Base-by-base conservation (phyloP, 768 basidiomycete species). In the Hygrophorus russula region DNA sequence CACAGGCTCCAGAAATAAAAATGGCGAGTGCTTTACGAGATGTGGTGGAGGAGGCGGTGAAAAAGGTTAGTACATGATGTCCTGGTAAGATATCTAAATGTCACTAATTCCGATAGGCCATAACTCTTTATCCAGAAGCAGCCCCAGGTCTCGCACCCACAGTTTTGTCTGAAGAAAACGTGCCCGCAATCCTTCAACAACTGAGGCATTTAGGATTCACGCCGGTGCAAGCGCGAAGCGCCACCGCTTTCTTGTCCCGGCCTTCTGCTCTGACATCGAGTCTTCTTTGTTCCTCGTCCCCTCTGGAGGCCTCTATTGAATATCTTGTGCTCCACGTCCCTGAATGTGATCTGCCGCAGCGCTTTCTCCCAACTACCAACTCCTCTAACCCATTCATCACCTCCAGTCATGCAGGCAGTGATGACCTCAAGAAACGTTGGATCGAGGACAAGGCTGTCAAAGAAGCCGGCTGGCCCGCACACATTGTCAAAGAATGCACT, bases 301-400 rank as follows among this genome's bases (percentile, higher is more conserved):
- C 82, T 4, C 59, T 90, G 11, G 80, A 90, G 55, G 86, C 89
- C 0, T 78, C 78, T 41, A 80, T 92, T 36, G 85, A 91, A 51
- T 89, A 88, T 62, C 69, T 96, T 2, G 70, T 94, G 36, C 68
- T 94, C 15, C 76, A 87, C 52, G 56, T 86, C 4, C 84, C 91
- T 0, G 92, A 97, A 64, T 82, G 86, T 45, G 91, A 94, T 52
- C 71, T 96, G 4, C 93, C 93, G 0, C 56, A 67, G 39, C 72
- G 74, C 19, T 88, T 89, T 57, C 59, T 85, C 12, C 76, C 82
- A 3, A 56, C 67, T 8, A 59, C 60, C n/a, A 81, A 79, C 51
- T 76, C 82, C 2, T 84, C 82, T 0, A 71, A 76, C 51, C 65
- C 84, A 1, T 85, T 88, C 56, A 60, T 88, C 46, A 76, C 75